Evolutionary conservation across 2,329 filamentous ascomycete genomes (phyloP), one percentile per base, ranked within the genome.

Genomic region (Aspergillus cejpii): DNA sequence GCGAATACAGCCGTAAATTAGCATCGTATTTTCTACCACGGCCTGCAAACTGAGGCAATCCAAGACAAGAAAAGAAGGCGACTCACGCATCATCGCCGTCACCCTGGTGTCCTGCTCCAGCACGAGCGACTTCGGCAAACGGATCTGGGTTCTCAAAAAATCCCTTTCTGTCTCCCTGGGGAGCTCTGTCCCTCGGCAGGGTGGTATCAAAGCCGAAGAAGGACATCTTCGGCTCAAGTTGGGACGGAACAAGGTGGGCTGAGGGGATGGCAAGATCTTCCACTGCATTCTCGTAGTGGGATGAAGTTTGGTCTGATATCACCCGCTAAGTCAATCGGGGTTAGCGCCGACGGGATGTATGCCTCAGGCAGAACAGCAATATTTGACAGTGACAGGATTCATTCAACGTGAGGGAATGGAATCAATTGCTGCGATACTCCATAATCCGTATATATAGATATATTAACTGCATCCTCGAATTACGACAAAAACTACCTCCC

Each of bases 191-290:
- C 62, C 75, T 72, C 40, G 80, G 80, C 23, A 83, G 78, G 51
- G 76, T 77, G 45, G 84, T 75, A 64, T 94, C 84, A 69, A 94
- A 90, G 56, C 87, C 87, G 70, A 95, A 95, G 75, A 95, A 95
- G 26, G 89, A 90, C 90, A 95, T 92, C 56, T 55, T 59, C 59
- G 55, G 53, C 52, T 47, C 44, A 47, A 47, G 21, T 24, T 39
- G 41, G 43, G 46, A 44, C 45, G 42, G 40, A 42, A 27, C 40
- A 46, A 46, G 34, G 42, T 51, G 45, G 50, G 44, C 37, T 47
- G 44, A 46, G 45, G 40, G 34, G 43, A 41, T 38, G 41, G 39
- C 41, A 40, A 47, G 49, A 52, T 49, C 52, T 51, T 53, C 37
- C 51, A 48, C 48, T 24, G 50, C 45, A 44, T 42, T 42, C 50